These are phyloP conservation scores for Ustilago crameri DNA, from an alignment of 1,284 basidiomycete species.

Conservation along the genomic window DNA sequence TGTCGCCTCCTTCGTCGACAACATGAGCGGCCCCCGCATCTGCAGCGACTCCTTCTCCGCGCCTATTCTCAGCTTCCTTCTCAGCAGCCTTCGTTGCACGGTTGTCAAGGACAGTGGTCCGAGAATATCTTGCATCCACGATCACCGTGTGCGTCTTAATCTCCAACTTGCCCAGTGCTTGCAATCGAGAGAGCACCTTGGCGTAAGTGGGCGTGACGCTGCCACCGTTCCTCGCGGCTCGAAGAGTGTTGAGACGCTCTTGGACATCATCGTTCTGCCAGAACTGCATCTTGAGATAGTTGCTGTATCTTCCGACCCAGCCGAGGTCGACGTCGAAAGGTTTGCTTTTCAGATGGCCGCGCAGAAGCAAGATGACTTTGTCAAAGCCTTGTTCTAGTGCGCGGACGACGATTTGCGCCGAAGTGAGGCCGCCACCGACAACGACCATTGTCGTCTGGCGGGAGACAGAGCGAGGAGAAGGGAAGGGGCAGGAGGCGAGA, in stretches of 20 bases:
- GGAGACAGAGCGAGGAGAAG: constrained; percentile 26
- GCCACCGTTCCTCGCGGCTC: constrained; percentile 62
- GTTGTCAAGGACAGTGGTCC: background rate
- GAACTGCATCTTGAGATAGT: constrained; percentile 65
- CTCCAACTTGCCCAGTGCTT: constrained; percentile 50
- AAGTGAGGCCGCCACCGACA: constrained; percentile 69
- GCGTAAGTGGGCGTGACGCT: constrained; percentile 66
- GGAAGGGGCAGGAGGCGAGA: constrained; percentile 50
- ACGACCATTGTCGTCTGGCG: constrained; percentile 49
- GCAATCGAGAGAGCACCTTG: constrained; percentile 50
- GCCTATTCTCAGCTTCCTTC: too few species aligned
- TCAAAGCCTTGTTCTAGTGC: constrained; percentile 59
- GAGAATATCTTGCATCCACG: constrained; percentile 15
- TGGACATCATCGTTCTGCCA: constrained; percentile 60
- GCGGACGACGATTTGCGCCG: constrained; percentile 67
- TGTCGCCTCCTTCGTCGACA: constrained; percentile 1
- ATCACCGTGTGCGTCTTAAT: constrained; percentile 57
- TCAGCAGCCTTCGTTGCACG: too few species aligned
- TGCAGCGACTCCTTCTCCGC: background rate
- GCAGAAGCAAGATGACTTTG: constrained; percentile 63
- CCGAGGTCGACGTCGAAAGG: constrained; percentile 65
- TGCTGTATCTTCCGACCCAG: constrained; percentile 64
- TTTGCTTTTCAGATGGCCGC: constrained; percentile 67
- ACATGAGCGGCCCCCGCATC: background rate
- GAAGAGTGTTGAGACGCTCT: constrained; percentile 55